Percentiles rank a stretch among this genome's conserved stretches.
Conservation (phyloP, 2,329 filamentous ascomycete species). For the Colletotrichum lupini region DNA sequence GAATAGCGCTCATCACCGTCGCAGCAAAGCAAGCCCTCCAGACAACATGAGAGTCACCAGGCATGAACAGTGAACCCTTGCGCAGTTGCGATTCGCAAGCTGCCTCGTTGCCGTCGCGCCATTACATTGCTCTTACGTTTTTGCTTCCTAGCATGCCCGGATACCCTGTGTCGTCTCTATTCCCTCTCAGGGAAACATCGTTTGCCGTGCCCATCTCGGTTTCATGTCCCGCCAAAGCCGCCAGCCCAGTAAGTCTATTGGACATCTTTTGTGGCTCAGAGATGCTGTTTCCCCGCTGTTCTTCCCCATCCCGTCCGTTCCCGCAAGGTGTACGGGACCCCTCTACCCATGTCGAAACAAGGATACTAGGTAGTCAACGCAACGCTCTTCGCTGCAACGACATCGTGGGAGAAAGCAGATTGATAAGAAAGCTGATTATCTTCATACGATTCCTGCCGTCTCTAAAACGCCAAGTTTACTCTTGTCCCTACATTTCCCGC, state of each 20-base stretch:
- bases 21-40: background rate
- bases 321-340: background rate
- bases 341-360: background rate
- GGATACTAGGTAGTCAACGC: background rate
- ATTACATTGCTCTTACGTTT: background rate
- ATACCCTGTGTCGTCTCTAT: background rate
- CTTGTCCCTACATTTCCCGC: background rate
- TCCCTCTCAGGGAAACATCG: background rate
- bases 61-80: background rate
- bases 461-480: slow-evolving; percentile 11
- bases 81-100: too few relatives aligned
- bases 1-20: background rate
- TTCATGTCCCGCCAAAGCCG: slow-evolving; percentile 13
- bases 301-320: slow-evolving; percentile 11
- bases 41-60: background rate
- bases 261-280: background rate
- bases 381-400: background rate
- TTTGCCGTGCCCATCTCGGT: slow-evolving; percentile 10
- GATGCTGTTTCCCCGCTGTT: background rate
- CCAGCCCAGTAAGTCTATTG: background rate
- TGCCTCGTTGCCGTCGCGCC: background rate
- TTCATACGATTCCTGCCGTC: background rate
- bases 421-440: slow-evolving; percentile 14
- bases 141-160: background rate
- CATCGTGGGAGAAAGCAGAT: background rate